Percentiles rank a stretch among this genome's conserved stretches.
phyloP scores from a whole-genome alignment of 805 yeast species.

The Wickerhamia fluorescens region DNA sequence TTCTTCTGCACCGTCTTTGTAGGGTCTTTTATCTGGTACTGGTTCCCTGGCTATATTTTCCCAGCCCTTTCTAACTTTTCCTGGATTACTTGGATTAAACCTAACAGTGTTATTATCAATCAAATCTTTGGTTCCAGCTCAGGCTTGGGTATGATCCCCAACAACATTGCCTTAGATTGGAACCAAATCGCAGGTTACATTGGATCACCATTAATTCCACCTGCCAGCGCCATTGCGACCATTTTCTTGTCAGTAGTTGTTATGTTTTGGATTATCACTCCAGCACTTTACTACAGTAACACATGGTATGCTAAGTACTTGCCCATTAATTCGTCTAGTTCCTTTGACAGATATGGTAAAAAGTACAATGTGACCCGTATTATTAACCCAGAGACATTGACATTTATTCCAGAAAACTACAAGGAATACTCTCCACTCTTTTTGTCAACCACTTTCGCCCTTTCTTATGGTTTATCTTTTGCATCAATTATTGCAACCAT shows the following conservation, averaged over 20 bases:
- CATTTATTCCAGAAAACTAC: constrained; percentile 43
- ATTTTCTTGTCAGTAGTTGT: constrained; percentile 26
- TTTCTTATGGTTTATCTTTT: constrained; percentile 51
- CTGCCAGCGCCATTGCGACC: constrained; percentile 44
- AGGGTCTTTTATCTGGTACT: constrained; percentile 14
- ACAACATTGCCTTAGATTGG: constrained; percentile 57
- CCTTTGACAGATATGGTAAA: constrained; percentile 46
- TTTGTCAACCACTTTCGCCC: constrained; percentile 48
- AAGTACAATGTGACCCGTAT: constrained; percentile 45
- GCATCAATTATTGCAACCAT: constrained; percentile 60
- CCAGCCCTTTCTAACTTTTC: constrained; percentile 54
- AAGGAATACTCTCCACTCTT: constrained; percentile 57
- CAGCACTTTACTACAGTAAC: constrained; percentile 49
- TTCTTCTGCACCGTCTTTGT: constrained; percentile 11
- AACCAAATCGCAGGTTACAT: constrained; percentile 48
- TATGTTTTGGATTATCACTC: constrained; percentile 44
- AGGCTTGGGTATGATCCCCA: constrained; percentile 60
- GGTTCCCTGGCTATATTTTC: constrained; percentile 57
- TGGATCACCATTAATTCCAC: constrained; percentile 62
- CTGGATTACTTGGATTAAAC: constrained; percentile 62
- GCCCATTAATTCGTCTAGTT: constrained; percentile 45
- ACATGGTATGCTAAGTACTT: constrained; percentile 53
- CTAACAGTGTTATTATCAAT: constrained; percentile 52
- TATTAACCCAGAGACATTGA: constrained; percentile 30
- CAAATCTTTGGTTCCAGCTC: constrained; percentile 56